Percentiles rank a stretch among this genome's conserved stretches.
phyloP scores from a whole-genome alignment of 2,329 filamentous ascomycete genomes.

The Colletotrichum sojae region DNA sequence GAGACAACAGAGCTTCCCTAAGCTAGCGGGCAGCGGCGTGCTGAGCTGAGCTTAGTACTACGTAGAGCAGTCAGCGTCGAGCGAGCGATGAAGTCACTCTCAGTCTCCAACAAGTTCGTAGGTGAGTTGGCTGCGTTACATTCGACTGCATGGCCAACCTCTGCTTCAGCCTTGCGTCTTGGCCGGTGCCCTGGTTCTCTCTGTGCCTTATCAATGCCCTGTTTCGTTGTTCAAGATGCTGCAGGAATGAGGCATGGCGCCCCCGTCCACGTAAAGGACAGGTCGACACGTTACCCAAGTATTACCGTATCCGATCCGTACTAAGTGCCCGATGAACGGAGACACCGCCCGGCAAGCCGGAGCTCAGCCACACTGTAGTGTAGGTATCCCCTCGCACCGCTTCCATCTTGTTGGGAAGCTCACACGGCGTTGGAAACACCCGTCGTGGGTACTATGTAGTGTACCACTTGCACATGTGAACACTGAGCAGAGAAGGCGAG shows the following conservation, averaged over 20 bases:
- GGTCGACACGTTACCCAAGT: conserved; percentile 6
- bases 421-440: conserved; percentile 13
- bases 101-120: background rate
- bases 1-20: conserved; percentile 49
- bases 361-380: conserved; percentile 40
- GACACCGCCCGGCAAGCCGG: conserved; percentile 35
- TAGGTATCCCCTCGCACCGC: conserved; percentile 11
- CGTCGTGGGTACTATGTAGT: background rate
- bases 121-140: conserved; percentile 15
- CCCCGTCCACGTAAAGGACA: conserved; percentile 20
- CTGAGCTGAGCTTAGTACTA: conserved; percentile 37
- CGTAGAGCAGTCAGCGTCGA: conserved; percentile 23
- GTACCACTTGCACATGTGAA: background rate
- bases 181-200: conserved; percentile 6
- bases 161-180: conserved; percentile 29
- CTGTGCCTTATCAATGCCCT: conserved; percentile 3
- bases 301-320: conserved; percentile 25
- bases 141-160: background rate
- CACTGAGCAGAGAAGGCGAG: conserved; percentile 9
- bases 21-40: conserved; percentile 27
- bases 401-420: conserved; percentile 17
- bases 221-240: background rate
- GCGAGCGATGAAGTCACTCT: conserved; percentile 34
- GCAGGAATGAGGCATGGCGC: conserved; percentile 12
- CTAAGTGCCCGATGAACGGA: conserved; percentile 33